phyloP scores from a whole-genome alignment of 2,329 filamentous ascomycete genomes.

The Penicillium sp. region DNA sequence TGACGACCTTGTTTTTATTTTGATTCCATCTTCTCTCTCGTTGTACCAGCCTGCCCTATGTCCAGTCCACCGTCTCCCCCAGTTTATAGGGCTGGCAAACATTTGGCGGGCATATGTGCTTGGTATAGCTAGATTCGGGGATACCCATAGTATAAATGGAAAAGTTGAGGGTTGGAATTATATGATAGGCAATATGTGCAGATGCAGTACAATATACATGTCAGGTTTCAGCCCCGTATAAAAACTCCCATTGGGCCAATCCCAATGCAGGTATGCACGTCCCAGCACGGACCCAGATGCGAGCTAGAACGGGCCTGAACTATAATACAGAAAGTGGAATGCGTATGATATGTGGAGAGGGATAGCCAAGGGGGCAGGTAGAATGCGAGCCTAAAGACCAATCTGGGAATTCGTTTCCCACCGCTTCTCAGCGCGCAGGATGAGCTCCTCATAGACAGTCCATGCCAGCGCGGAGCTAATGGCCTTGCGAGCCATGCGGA shows the following conservation, averaged over 20 bases:
- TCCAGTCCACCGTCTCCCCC: not conserved
- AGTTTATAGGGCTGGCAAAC: not conserved
- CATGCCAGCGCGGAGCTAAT: slow-evolving; percentile 90
- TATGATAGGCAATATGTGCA: not conserved
- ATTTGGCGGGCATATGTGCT: not conserved
- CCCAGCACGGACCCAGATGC: slow-evolving; percentile 2
- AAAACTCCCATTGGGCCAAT: slow-evolving; percentile 1
- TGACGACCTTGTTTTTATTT: slow-evolving; percentile 13
- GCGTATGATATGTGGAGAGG: not conserved
- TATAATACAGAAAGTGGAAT: slow-evolving; percentile 16
- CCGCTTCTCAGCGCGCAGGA: slow-evolving; percentile 58
- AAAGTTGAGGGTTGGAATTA: not conserved
- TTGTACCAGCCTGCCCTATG: slow-evolving; percentile 2
- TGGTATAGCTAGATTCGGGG: not conserved
- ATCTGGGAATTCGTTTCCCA: slow-evolving; percentile 28
- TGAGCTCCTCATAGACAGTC: slow-evolving; percentile 92
- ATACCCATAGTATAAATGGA: not conserved
- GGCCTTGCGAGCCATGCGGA: slow-evolving; percentile 85
- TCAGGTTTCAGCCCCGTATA: not conserved
- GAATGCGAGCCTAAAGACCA: slow-evolving; percentile 9
- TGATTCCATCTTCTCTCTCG: not conserved
- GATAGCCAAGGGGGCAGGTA: not conserved
- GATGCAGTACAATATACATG: slow-evolving; percentile 2
- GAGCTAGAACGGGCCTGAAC: not conserved
- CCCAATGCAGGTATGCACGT: slow-evolving; percentile 8